These are phyloP conservation scores for Ophiostoma ips DNA, from an alignment of 2,329 filamentous ascomycete species.

Conservation along the genomic window DNA sequence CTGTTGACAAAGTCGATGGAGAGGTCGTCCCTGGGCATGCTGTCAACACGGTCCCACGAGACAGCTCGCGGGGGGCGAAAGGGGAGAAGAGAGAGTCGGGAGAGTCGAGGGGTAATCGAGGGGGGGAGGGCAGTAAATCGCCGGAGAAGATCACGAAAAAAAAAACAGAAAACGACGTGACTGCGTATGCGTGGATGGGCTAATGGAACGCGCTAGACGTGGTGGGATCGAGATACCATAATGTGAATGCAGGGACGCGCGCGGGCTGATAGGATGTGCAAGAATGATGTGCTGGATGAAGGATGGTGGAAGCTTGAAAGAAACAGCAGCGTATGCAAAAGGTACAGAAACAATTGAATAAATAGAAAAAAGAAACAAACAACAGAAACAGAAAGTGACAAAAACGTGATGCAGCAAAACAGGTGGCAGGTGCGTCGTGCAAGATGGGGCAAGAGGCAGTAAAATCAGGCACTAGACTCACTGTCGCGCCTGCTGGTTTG, in stretches of 20 bases:
- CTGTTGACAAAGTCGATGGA: constrained; percentile 56
- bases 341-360: no score
- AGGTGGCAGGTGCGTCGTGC: not conserved
- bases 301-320: no score
- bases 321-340: no score
- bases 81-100: not conserved
- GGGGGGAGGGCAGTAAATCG: not conserved
- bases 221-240: no score
- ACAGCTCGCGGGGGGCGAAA: not conserved
- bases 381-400: not conserved
- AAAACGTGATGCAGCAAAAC: not conserved
- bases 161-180: not conserved
- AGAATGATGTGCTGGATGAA: no score
- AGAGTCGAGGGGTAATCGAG: no score
- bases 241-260: no score
- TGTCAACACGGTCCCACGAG: constrained; percentile 6
- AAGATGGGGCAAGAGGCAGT: not conserved
- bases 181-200: not conserved
- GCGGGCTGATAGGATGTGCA: no score
- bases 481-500: constrained; percentile 8
- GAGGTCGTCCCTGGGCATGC: constrained; percentile 60
- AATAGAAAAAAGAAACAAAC: not conserved
- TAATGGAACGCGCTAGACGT: no score
- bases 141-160: not conserved
- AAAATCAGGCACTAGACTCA: constrained; percentile 10